Percentiles rank a stretch among this genome's conserved stretches.
These are phyloP conservation scores for Russula sp. DNA, from an alignment of 768 basidiomycete genomes.

Conservation along the genomic window DNA sequence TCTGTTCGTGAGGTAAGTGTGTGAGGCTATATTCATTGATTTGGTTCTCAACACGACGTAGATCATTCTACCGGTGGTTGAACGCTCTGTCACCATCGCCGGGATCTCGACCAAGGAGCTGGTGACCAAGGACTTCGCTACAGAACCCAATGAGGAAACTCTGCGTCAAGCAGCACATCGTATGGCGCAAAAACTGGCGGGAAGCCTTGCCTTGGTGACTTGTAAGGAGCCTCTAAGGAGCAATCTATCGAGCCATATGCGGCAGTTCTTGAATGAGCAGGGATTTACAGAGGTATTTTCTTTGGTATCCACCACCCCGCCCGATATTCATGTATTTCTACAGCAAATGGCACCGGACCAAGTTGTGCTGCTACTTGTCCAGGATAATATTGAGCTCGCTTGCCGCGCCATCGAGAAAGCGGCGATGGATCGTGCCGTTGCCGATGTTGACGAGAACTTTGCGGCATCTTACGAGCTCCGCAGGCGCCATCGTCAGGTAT, in stretches of 20 bases:
- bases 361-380: constrained; percentile 72
- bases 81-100: constrained; percentile 96
- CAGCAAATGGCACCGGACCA: constrained; percentile 78
- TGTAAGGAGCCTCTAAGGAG: constrained; percentile 96
- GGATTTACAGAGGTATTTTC: constrained; percentile 78
- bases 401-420: constrained; percentile 95
- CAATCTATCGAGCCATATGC: constrained; percentile 84
- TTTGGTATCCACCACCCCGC: constrained; percentile 18
- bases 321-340: constrained; percentile 17
- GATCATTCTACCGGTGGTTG: constrained; percentile 97
- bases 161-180: constrained; percentile 88
- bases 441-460: constrained; percentile 91
- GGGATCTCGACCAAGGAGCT: constrained; percentile 96
- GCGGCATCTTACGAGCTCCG: constrained; percentile 76
- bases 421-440: constrained; percentile 92
- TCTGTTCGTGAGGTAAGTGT: constrained; percentile 84
- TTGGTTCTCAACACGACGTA: constrained; percentile 35
- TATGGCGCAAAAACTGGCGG: constrained; percentile 97
- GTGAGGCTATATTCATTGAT: background rate
- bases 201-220: constrained; percentile 92
- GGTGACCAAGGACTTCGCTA: constrained; percentile 93
- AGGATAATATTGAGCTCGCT: constrained; percentile 90
- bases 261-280: constrained; percentile 77
- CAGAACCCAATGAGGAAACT: constrained; percentile 87
- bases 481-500: constrained; percentile 81